Conservation (phyloP, 257 asterid species). For the Nicotiana sylvestris region DNA sequence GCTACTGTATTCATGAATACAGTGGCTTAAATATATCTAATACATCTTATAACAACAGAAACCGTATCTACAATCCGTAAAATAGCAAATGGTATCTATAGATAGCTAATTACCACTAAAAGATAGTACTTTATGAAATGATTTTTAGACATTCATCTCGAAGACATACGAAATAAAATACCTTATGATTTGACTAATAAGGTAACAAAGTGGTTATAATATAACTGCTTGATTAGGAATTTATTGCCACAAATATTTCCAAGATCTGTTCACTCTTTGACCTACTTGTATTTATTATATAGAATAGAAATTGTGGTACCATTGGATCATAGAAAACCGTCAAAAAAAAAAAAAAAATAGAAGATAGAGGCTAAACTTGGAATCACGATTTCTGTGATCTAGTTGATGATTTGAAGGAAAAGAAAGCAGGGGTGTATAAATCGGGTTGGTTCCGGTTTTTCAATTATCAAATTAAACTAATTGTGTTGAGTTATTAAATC, state of each 20-base stretch:
- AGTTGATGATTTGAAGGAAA: background rate
- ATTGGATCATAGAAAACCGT: background rate
- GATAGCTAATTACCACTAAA: no score
- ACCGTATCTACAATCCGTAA: no score
- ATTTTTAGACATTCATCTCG: background rate
- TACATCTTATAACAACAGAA: no score
- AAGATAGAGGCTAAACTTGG: background rate
- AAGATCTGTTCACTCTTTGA: background rate
- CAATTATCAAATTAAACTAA: no score
- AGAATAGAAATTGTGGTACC: background rate
- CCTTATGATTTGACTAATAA: background rate
- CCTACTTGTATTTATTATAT: background rate
- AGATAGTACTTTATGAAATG: background rate
- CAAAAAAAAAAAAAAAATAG: background rate
- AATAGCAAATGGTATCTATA: no score
- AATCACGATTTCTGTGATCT: background rate
- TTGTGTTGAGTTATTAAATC: no score
- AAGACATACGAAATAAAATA: background rate
- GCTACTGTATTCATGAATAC: no score
- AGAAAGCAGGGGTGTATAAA: background rate
- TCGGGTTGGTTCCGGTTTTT: no score
- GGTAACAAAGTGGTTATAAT: background rate
- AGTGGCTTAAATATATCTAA: no score
- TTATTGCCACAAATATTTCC: background rate
- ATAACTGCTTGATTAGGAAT: background rate